Percentiles rank a stretch among this genome's conserved stretches.
These are phyloP conservation scores for Amanita subjunquillea DNA, from an alignment of 768 basidiomycete species.

Conservation along the genomic window DNA sequence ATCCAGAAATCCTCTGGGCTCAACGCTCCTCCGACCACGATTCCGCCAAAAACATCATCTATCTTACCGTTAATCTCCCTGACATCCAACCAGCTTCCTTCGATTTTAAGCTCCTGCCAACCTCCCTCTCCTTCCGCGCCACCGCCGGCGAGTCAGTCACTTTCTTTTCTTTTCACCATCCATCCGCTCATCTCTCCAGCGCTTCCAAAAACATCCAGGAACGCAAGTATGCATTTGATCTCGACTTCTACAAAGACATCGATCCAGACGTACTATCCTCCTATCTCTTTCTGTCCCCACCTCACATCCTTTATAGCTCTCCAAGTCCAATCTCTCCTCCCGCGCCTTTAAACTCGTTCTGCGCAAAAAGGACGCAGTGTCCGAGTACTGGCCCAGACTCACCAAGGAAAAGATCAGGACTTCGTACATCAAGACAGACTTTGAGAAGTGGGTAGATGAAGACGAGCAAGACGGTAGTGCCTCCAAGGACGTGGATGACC, in stretches of 20 bases:
- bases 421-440: constrained; percentile 88
- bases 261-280: constrained; percentile 50
- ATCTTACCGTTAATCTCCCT: constrained; percentile 75
- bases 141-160: constrained; percentile 43
- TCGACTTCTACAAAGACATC: constrained; percentile 71
- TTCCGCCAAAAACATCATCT: constrained; percentile 72
- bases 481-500: constrained; percentile 27
- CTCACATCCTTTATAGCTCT: constrained; percentile 1
- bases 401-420: constrained; percentile 80
- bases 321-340: constrained; percentile 35
- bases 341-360: constrained; percentile 62
- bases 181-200: constrained; percentile 16
- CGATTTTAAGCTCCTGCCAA: constrained; percentile 50
- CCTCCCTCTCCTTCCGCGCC: constrained; percentile 55
- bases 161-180: background rate
- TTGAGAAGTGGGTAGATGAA: constrained; percentile 93
- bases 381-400: constrained; percentile 88
- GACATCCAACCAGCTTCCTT: constrained; percentile 54
- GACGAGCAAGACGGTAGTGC: constrained; percentile 79
- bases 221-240: constrained; percentile 62
- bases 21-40: constrained; percentile 64
- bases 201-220: constrained; percentile 31
- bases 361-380: constrained; percentile 67
- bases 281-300: background rate
- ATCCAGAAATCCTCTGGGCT: constrained; percentile 93